Evolutionary conservation across 2,329 filamentous ascomycete species (phyloP).

Genomic region (Fusarium lyarnte): DNA sequence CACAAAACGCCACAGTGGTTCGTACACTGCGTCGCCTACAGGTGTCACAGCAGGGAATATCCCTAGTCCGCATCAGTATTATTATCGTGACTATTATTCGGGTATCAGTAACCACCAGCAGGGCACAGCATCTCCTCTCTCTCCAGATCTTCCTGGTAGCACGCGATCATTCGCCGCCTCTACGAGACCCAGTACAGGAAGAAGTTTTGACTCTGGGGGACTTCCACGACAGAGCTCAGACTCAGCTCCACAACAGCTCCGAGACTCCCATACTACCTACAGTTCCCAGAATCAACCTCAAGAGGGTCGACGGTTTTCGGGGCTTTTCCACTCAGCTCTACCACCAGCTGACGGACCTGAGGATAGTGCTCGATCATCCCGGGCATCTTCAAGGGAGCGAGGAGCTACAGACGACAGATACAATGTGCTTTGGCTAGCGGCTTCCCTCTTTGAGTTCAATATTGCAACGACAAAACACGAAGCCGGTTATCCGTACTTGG

Average conservation of each 20-base stretch:
- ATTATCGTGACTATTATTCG: constrained; percentile 59
- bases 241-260: constrained; percentile 55
- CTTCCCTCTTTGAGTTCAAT: constrained; percentile 96
- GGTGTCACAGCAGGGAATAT: constrained; percentile 46
- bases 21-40: constrained; percentile 69
- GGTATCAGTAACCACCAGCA: constrained; percentile 48
- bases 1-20: constrained; percentile 70
- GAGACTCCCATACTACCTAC: constrained; percentile 66
- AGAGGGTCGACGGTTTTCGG: constrained; percentile 70
- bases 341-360: constrained; percentile 76
- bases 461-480: constrained; percentile 92
- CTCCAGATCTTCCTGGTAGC: constrained; percentile 61
- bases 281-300: constrained; percentile 58
- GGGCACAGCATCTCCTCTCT: constrained; percentile 67
- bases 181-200: constrained; percentile 66
- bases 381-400: constrained; percentile 69
- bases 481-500: constrained; percentile 94
- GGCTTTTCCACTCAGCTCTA: constrained; percentile 87
- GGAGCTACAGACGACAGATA: constrained; percentile 65
- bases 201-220: constrained; percentile 66
- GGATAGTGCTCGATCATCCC: constrained; percentile 62
- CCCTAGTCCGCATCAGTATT: constrained; percentile 64
- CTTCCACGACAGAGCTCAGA: constrained; percentile 64
- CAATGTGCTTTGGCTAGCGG: constrained; percentile 87
- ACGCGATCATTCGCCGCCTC: constrained; percentile 59